These are phyloP conservation scores for Umbelopsis ramanniana DNA, from an alignment of 192 early-diverging fungal species.

Conservation along the genomic window DNA sequence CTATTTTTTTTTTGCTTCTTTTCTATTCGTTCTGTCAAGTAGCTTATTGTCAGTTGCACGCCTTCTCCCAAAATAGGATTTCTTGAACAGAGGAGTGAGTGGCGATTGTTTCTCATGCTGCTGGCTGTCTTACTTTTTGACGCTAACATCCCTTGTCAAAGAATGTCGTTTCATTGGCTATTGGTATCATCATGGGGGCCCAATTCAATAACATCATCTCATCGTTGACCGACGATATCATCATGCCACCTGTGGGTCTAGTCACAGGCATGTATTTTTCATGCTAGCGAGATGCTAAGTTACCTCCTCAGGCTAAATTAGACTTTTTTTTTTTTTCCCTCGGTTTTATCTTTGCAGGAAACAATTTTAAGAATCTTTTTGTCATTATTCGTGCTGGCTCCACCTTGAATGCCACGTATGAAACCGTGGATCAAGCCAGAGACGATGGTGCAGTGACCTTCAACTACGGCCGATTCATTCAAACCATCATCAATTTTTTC, in stretches of 20 bases:
- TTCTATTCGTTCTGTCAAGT: too few relatives aligned
- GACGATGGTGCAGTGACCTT: slow-evolving; percentile 55
- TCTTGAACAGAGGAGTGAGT: slow-evolving; percentile 17
- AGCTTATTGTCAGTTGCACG: not conserved
- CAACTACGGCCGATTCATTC: slow-evolving; percentile 67
- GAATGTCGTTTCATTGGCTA: slow-evolving; percentile 69
- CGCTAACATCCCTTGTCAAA: slow-evolving; percentile 21
- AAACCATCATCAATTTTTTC: slow-evolving; percentile 68
- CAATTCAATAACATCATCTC: slow-evolving; percentile 51
- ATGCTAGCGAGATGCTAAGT: slow-evolving; percentile 2
- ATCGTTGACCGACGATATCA: slow-evolving; percentile 48
- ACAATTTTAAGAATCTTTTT: slow-evolving; percentile 41
- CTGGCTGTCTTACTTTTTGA: not conserved
- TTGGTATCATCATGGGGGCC: slow-evolving; percentile 69
- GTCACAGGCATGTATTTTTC: slow-evolving; percentile 50
- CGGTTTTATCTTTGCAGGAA: slow-evolving; percentile 38
- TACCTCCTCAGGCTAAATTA: not conserved
- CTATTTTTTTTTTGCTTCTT: not conserved
- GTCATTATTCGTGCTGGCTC: not conserved
- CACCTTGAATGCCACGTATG: not conserved
- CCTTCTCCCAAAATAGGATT: slow-evolving; percentile 7
- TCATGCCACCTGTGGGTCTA: slow-evolving; percentile 64
- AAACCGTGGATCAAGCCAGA: slow-evolving; percentile 40
- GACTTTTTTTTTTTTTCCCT: slow-evolving; percentile 35
- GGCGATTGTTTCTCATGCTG: not conserved